Conservation (phyloP, 768 basidiomycete species). For the Suillus tomentosus region DNA sequence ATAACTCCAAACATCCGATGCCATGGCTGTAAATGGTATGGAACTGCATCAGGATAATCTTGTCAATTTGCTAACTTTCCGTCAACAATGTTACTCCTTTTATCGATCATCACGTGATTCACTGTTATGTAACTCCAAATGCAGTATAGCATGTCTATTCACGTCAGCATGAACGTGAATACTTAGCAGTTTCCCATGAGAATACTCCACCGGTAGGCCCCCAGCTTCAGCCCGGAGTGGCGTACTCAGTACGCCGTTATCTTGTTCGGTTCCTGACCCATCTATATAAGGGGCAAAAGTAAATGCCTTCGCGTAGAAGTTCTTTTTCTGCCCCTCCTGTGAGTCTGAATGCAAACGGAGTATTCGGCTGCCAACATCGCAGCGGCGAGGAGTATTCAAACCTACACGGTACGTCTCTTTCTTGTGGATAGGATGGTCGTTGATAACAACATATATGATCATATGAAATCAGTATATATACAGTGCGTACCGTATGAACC, state of each 20-base stretch:
- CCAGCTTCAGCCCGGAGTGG: neutral
- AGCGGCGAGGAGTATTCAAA: neutral
- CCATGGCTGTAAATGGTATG: neutral
- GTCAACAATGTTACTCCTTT: too few species aligned
- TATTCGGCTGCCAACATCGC: neutral
- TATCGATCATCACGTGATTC: too few species aligned
- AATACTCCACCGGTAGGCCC: neutral
- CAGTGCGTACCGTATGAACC: neutral
- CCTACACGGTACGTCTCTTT: neutral
- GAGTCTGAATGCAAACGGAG: neutral
- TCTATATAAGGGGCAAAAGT: neutral
- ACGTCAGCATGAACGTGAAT: too few species aligned
- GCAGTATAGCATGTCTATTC: neutral
- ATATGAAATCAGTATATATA: neutral
- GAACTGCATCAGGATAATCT: neutral
- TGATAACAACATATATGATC: neutral
- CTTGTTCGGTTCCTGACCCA: neutral
- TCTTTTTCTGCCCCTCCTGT: neutral
- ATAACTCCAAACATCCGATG: neutral
- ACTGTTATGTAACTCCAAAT: neutral
- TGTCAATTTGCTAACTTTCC: neutral
- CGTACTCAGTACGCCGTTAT: neutral
- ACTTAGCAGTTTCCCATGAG: neutral
- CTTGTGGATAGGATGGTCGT: neutral
- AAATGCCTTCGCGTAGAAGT: neutral